These are phyloP conservation scores for Clarireedia homoeocarpa DNA, from an alignment of 2,329 filamentous ascomycete species.

Conservation along the genomic window DNA sequence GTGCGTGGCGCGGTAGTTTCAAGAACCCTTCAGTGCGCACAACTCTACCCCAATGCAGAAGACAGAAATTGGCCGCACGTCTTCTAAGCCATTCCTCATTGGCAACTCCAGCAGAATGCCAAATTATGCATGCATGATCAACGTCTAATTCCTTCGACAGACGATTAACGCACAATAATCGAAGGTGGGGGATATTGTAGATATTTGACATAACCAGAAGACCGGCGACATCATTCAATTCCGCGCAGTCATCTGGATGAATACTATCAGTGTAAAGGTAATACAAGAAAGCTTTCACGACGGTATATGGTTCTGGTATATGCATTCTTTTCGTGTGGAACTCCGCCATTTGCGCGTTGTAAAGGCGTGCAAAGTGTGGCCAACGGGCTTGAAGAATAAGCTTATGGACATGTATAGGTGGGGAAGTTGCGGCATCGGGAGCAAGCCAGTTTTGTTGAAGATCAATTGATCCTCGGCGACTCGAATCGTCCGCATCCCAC, in stretches of 20 bases:
- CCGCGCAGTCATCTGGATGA: constrained; percentile 45
- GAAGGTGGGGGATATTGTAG: constrained; percentile 91
- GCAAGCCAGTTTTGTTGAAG: constrained; percentile 45
- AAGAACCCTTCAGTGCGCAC: constrained; percentile 86
- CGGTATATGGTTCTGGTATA: constrained; percentile 90
- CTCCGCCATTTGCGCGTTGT: constrained; percentile 91
- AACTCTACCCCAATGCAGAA: constrained; percentile 90
- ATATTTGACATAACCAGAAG: constrained; percentile 97
- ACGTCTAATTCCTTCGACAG: constrained; percentile 87
- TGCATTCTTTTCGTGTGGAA: constrained; percentile 97
- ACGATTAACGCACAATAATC: constrained; percentile 83
- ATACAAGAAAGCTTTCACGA: constrained; percentile 90
- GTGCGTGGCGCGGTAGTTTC: constrained; percentile 64
- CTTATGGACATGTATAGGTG: constrained; percentile 88
- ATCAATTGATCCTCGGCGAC: constrained; percentile 38
- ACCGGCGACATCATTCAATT: constrained; percentile 80
- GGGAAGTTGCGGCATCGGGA: constrained; percentile 58
- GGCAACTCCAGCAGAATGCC: constrained; percentile 86
- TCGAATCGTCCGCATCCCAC: constrained; percentile 50
- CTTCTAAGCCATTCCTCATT: constrained; percentile 91
- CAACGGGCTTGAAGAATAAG: constrained; percentile 91
- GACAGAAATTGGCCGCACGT: constrained; percentile 78
- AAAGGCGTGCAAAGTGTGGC: constrained; percentile 92
- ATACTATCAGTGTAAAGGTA: constrained; percentile 97
- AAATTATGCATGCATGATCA: constrained; percentile 89